Conservation (phyloP, 768 basidiomycete species). For the Rhizopogon salebrosus region DNA sequence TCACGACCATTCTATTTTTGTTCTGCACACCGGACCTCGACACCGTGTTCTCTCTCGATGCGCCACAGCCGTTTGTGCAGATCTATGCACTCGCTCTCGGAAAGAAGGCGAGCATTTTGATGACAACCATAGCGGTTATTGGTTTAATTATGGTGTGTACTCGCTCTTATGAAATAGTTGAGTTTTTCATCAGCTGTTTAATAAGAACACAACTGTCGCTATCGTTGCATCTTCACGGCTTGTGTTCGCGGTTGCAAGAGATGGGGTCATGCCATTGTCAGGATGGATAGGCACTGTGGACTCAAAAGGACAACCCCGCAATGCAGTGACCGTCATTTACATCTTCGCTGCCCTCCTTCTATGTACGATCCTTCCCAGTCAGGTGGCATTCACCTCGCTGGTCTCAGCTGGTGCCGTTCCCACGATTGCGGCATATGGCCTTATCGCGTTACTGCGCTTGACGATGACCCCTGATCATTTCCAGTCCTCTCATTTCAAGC, state of each 20-base stretch:
- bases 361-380: slow-evolving; percentile 86
- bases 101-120: slow-evolving; percentile 72
- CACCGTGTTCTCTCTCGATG: slow-evolving; percentile 65
- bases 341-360: slow-evolving; percentile 68
- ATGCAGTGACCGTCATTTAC: slow-evolving; percentile 86
- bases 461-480: slow-evolving; percentile 77
- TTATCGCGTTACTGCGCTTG: slow-evolving; percentile 73
- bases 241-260: slow-evolving; percentile 90
- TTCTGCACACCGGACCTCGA: slow-evolving; percentile 82
- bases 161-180: background rate
- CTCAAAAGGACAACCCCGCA: slow-evolving; percentile 63
- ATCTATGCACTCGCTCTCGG: slow-evolving; percentile 83
- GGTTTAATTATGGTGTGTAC: slow-evolving; percentile 76
- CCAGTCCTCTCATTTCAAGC: slow-evolving; percentile 63
- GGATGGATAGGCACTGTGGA: slow-evolving; percentile 79
- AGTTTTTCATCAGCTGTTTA: background rate
- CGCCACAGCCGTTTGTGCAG: slow-evolving; percentile 90
- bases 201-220: slow-evolving; percentile 81
- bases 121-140: slow-evolving; percentile 79
- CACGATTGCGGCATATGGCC: slow-evolving; percentile 82
- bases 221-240: slow-evolving; percentile 87
- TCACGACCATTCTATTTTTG: slow-evolving; percentile 73
- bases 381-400: slow-evolving; percentile 89
- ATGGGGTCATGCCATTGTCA: slow-evolving; percentile 83
- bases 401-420: slow-evolving; percentile 84